Conservation (phyloP, 306 rosid genomes). For the Vigna hirtella region DNA sequence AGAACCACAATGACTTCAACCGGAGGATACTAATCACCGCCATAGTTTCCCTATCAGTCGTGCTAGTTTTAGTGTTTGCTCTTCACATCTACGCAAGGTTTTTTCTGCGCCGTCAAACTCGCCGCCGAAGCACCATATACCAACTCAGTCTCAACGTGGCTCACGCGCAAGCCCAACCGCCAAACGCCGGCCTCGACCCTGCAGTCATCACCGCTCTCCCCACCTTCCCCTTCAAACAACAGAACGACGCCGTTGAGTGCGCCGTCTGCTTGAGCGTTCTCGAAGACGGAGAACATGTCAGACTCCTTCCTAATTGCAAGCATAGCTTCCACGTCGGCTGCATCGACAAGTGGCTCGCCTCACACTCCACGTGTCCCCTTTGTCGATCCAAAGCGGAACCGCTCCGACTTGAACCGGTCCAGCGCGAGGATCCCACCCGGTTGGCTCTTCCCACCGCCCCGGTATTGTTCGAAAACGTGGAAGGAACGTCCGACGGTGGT, state of each 20-base stretch:
- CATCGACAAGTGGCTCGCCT: slow-evolving; percentile 65
- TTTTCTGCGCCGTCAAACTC: slow-evolving; percentile 68
- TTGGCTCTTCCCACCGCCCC: slow-evolving; percentile 39
- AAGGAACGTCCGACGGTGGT: slow-evolving; percentile 48
- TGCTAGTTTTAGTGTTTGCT: slow-evolving; percentile 62
- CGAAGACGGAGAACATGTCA: slow-evolving; percentile 54
- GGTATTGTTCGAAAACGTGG: slow-evolving; percentile 5
- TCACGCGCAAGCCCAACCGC: slow-evolving; percentile 41
- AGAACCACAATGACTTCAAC: slow-evolving; percentile 46
- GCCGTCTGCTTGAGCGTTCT: slow-evolving; percentile 63
- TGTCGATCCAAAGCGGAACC: slow-evolving; percentile 66
- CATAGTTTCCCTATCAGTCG: slow-evolving; percentile 61
- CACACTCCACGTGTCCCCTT: slow-evolving; percentile 64
- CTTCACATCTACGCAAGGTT: slow-evolving; percentile 83
- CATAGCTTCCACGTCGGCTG: slow-evolving; percentile 67
- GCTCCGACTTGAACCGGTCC: slow-evolving; percentile 36
- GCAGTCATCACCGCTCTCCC: slow-evolving; percentile 57
- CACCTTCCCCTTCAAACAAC: slow-evolving; percentile 41
- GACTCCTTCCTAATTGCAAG: slow-evolving; percentile 67
- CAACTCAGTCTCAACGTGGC: slow-evolving; percentile 55
- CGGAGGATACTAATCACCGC: slow-evolving; percentile 65
- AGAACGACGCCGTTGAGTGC: slow-evolving; percentile 46
- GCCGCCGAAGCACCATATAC: slow-evolving; percentile 58
- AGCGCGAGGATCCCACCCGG: slow-evolving; percentile 55
- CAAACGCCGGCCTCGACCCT: slow-evolving; percentile 60